Conservation (phyloP, 139 green algal species). For the Chlorella vulgaris region DNA sequence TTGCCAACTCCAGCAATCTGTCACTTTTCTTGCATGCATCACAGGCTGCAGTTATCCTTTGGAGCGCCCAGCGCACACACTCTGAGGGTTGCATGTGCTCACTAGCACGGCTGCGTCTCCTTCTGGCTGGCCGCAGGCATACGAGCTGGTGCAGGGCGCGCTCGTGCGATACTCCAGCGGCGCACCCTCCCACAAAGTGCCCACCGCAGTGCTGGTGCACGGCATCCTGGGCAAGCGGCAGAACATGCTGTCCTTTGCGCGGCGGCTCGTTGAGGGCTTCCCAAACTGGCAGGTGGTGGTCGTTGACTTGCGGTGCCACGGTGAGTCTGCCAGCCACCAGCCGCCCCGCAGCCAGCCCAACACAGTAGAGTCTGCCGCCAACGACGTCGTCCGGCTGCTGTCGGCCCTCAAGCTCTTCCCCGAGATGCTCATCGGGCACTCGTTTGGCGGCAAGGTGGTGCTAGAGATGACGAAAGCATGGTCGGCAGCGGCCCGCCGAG, state of each 20-base stretch:
- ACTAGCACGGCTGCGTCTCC: neutral
- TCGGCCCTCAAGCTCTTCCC: constrained; percentile 85
- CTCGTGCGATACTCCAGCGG: constrained; percentile 45
- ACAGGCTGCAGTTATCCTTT: too few relatives aligned
- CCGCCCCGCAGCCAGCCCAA: constrained; percentile 2
- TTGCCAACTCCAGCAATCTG: too few relatives aligned
- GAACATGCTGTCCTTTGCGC: constrained; percentile 87
- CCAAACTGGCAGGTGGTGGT: constrained; percentile 69
- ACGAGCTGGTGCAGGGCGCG: constrained; percentile 68
- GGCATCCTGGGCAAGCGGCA: constrained; percentile 88
- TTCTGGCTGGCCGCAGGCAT: constrained; percentile 15
- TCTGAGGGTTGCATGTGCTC: too few relatives aligned
- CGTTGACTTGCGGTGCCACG: constrained; percentile 94
- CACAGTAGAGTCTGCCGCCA: constrained; percentile 68
- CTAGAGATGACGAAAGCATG: constrained; percentile 93
- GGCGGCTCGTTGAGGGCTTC: constrained; percentile 74
- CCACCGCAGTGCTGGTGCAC: constrained; percentile 93
- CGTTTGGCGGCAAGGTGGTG: constrained; percentile 93
- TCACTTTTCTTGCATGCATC: too few relatives aligned
- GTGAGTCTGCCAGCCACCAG: constrained; percentile 79
- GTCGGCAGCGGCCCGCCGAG: constrained; percentile 33
- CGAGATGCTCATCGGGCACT: constrained; percentile 89
- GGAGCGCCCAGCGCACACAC: too few relatives aligned
- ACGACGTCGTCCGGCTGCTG: constrained; percentile 80
- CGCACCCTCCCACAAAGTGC: constrained; percentile 45